Base-by-base conservation (phyloP, 2,329 filamentous ascomycete genomes). In the Juglanconis oblonga region DNA sequence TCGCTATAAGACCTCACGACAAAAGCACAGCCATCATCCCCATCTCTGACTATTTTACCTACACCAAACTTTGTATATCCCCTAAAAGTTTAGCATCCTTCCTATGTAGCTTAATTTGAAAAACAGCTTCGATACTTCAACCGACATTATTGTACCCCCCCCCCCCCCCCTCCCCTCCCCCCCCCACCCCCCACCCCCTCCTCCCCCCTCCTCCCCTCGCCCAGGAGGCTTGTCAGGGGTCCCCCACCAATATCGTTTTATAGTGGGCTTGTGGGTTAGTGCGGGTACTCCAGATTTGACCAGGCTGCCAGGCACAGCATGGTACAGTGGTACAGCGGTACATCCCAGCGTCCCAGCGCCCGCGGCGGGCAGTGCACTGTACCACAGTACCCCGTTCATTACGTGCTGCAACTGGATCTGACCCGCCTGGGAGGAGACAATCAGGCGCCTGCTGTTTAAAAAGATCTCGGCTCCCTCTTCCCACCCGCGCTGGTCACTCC, bases 381-480 rank as follows among this genome's bases (percentile, higher is more conserved):
- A 62, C 50, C 45, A 32, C 57, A 17, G 29, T 31, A 17, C 50
- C 57, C 45, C 57, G 54, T 57, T 33, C 44, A 62, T 62, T 62
- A 62, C 61, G 61, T 62, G 61, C 57, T 62, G 59, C 42, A 49
- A 57, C 61, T 59, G 35, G 45, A 50, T 57, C 55, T 50, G 55
- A 57, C 45, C 55, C 45, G 55, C 55, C 49, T 48, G 29, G 59
- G 61, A 60, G 53, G 52, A 51, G 55, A 57, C 52, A 63, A 45
- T 52, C 60, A 57, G 50, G 50, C 47, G 51, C 54, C 58, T 55
- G 55, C 57, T 60, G 59, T 63, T 63, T 63, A 61, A 61, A 63
- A 61, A 60, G 57, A 69, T 69, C 66, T 69, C 65, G 67, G 69
- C 65, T 67, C 67, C 70, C 70, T 69, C 70, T 68, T 69, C 55